Base-by-base conservation (phyloP, 1,139 yeast genomes). In the Scheffersomyces lignicola region DNA sequence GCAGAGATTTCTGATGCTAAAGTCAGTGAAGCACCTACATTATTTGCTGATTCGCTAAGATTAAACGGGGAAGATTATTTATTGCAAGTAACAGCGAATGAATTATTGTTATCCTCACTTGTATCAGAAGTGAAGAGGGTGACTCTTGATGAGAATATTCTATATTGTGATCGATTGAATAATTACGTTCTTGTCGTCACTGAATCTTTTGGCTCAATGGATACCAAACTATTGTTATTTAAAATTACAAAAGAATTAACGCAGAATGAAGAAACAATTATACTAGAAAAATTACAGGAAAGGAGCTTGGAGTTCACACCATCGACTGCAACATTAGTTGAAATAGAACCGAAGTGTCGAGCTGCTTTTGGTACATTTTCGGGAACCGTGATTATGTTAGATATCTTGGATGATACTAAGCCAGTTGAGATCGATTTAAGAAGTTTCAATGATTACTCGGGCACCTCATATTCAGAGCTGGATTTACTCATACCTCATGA, bases 61-160 rank as follows among this genome's bases (percentile, higher is more conserved):
- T 25, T 20, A 10, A 24, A 17, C n/a, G 24, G 23, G n/a, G 38
- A 34, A 5, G 25, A 36, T 8, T 24, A 35, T 12, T 44, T 60
- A 9, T 32, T 62, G n/a, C 75, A 69, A 40, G 47, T 68, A 1
- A 58, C 68, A 1, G 54, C 55, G 10, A 36, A 41, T n/a, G 20
- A 26, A 26, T 12, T 26, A 4, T 26, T 26, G n/a, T 3, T 26
- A 10, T 26, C 29, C 5, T 5, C 9, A 9, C 20, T 26, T 5
- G 5, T 12, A 5, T 12, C 9, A 14, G 13, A 5, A 7, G n/a
- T 15, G 5, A 16, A 14, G n/a, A 4, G 29, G 5, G 21, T 16
- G 11, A 6, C 6, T 7, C 3, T 26, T 14, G 38, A 39, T 3
- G 39, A 44, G 12, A 42, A 38, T n/a, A 26, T 26, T 5, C 11